Conservation (phyloP, 805 yeast genomes). For the Komagataella pseudopastoris region DNA sequence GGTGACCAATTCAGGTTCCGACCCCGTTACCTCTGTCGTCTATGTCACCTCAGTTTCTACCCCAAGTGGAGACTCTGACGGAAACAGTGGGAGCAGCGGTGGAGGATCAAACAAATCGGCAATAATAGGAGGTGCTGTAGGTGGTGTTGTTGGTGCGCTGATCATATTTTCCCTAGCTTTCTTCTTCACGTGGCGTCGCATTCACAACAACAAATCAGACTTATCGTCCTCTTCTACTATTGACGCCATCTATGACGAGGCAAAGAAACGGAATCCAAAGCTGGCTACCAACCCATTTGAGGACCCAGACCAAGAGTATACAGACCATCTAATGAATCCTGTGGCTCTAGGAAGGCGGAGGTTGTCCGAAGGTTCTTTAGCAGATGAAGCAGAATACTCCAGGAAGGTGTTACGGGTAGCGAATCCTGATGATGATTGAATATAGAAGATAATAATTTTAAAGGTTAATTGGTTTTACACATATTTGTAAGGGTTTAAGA, state of each 20-base stretch:
- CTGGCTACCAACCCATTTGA: conserved; percentile 43
- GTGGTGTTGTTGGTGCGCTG: conserved; percentile 19
- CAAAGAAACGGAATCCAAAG: conserved; percentile 29
- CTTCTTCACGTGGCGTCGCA: conserved; percentile 23
- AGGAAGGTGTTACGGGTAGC: conserved; percentile 77
- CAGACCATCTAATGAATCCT: conserved; percentile 59
- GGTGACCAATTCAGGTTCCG: conserved; percentile 4
- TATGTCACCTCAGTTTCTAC: conserved; percentile 9
- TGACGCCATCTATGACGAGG: conserved; percentile 46
- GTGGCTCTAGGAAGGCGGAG: conserved; percentile 74
- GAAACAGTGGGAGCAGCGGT: conserved; percentile 1
- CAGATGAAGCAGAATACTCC: conserved; percentile 75
- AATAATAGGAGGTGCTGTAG: conserved; percentile 25
- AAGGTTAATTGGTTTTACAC: conserved; percentile 23
- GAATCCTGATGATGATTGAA: conserved; percentile 56
- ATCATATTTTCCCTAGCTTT: conserved; percentile 13
- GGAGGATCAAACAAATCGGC: conserved; percentile 16
- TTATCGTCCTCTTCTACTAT: conserved; percentile 21
- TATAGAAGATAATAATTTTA: not conserved
- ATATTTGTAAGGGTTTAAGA: conserved; percentile 91
- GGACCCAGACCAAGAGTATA: conserved; percentile 34
- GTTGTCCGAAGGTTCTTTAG: conserved; percentile 73
- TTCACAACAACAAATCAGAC: conserved; percentile 16
- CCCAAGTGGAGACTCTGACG: conserved; percentile 13
- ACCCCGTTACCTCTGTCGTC: conserved; percentile 3